phyloP scores from a whole-genome alignment of 352 stramenopile species.

The Globisporangium radiosum region DNA sequence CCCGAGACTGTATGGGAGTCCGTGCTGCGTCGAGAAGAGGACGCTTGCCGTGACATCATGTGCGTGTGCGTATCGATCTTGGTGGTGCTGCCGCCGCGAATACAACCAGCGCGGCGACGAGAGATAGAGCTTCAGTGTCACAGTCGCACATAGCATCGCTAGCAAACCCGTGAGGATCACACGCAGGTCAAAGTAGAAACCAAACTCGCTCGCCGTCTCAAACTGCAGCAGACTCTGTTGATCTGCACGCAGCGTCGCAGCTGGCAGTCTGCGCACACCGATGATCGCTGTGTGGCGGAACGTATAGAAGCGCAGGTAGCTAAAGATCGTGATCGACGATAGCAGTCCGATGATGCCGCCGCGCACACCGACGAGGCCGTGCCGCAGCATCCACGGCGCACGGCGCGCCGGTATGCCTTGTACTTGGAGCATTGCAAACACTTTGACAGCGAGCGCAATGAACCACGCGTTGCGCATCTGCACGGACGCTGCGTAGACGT shows the following conservation, averaged over 20 bases:
- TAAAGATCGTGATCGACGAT: conserved; percentile 10
- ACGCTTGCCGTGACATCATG: background rate
- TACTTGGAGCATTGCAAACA: background rate
- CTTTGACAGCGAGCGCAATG: conserved; percentile 1
- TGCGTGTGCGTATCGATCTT: background rate
- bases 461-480: conserved; percentile 39
- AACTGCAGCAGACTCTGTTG: background rate
- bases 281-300: conserved; percentile 2
- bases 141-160: background rate
- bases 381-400: background rate
- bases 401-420: background rate
- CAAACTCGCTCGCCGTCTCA: conserved; percentile 5
- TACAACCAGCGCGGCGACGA: background rate
- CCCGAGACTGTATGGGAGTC: conserved; percentile 14
- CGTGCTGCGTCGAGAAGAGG: conserved; percentile 7
- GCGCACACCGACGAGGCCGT: conserved; percentile 9
- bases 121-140: background rate
- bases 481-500: conserved; percentile 14
- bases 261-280: background rate
- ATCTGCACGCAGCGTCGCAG: background rate
- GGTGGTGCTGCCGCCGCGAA: background rate
- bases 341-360: conserved; percentile 7
- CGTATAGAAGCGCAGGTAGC: background rate
- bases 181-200: conserved; percentile 9
- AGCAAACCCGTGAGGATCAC: background rate